These are phyloP conservation scores for Populus alba DNA, from an alignment of 345 rosid genomes.

Conservation along the genomic window DNA sequence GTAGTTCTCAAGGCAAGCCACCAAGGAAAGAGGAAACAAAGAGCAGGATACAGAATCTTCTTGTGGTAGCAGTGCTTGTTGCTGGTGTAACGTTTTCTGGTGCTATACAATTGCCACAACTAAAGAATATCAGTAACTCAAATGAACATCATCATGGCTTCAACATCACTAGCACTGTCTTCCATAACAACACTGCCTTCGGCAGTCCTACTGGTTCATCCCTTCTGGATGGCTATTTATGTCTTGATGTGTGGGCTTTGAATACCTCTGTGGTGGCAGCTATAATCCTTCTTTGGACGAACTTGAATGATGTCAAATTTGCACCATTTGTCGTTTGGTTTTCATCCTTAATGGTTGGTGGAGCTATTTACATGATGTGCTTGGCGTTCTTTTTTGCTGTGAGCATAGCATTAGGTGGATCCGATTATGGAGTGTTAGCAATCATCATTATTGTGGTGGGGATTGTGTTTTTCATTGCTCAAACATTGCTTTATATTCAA, in stretches of 20 bases:
- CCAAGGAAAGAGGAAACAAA: constrained; percentile 1
- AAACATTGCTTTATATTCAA: background rate
- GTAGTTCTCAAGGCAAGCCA: background rate
- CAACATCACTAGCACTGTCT: background rate
- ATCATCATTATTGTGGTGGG: background rate
- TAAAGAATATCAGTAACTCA: background rate
- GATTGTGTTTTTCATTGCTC: no score
- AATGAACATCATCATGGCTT: background rate
- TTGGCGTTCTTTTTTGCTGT: background rate
- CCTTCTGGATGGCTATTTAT: background rate
- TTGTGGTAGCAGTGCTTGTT: constrained; percentile 21
- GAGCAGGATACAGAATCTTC: constrained; percentile 22
- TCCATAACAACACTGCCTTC: background rate
- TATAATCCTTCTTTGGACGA: background rate
- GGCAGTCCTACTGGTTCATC: background rate
- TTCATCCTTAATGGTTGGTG: background rate
- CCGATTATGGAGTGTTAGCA: background rate
- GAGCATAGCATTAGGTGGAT: background rate
- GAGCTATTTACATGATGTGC: background rate
- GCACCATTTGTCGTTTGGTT: background rate
- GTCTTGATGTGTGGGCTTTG: background rate
- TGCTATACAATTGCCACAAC: constrained; percentile 13
- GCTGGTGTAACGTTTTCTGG: constrained; percentile 24
- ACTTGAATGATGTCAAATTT: background rate
- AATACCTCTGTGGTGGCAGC: background rate